phyloP scores from a whole-genome alignment of 2,329 filamentous ascomycete genomes.

The Sporothrix inflata region DNA sequence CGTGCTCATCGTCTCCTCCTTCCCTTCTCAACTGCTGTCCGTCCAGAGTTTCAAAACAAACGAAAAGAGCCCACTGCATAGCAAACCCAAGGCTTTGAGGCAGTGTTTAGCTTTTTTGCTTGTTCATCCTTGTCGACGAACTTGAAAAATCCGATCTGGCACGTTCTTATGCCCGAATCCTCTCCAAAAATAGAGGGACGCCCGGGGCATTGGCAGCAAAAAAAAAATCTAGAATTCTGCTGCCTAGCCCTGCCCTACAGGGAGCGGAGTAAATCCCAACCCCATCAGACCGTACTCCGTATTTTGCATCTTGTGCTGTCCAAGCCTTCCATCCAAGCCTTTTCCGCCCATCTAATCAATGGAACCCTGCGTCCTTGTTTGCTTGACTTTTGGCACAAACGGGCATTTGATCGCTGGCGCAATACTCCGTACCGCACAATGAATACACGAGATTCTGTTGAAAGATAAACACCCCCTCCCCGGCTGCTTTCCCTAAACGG shows the following conservation, averaged over 20 bases:
- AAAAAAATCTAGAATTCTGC: background rate
- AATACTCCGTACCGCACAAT: background rate
- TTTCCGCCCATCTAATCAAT: background rate
- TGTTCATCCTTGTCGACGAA: slow-evolving; percentile 3
- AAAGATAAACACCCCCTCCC: background rate
- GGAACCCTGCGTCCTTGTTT: background rate
- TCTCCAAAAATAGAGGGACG: slow-evolving; percentile 19
- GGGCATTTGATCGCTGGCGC: background rate
- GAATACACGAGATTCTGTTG: no score
- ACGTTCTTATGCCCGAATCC: slow-evolving; percentile 12
- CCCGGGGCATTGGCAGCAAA: background rate
- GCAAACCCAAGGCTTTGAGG: background rate
- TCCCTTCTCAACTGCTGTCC: background rate
- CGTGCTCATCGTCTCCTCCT: background rate
- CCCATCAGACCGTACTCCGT: slow-evolving; percentile 1
- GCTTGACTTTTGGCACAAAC: background rate
- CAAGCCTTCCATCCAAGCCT: background rate
- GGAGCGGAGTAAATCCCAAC: background rate
- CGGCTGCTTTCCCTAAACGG: slow-evolving; percentile 10
- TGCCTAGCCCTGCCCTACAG: slow-evolving; percentile 18
- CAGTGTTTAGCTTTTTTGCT: background rate
- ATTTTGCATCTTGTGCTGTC: background rate
- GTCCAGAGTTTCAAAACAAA: slow-evolving; percentile 3
- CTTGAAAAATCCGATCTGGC: background rate
- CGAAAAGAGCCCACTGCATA: background rate